A percentile compares a stretch with the other conserved stretches of the same genome.
phyloP scores from a whole-genome alignment of 176 grass and related monocot genomes.

The Cenchrus purpureus region DNA sequence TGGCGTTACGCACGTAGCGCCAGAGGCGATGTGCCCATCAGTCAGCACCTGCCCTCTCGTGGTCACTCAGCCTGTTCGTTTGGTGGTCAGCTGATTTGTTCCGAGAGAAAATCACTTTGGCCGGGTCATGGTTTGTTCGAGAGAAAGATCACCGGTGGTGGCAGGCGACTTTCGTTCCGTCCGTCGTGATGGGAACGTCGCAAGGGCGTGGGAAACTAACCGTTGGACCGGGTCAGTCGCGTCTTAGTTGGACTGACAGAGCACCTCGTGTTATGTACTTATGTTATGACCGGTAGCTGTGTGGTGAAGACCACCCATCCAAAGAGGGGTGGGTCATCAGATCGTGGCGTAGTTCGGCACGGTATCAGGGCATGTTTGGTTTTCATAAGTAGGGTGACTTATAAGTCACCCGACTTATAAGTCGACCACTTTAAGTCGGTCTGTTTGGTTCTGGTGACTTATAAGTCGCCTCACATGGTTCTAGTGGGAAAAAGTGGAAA shows the following conservation, averaged over 20 bases:
- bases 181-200: background rate
- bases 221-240: background rate
- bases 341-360: background rate
- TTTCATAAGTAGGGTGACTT: no score
- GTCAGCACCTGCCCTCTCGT: background rate
- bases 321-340: background rate
- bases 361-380: background rate
- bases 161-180: background rate
- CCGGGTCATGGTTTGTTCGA: no score
- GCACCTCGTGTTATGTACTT: background rate
- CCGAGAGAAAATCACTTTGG: no score
- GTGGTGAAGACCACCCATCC: background rate
- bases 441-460: no score
- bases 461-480: no score
- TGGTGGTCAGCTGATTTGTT: no score
- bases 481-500: no score
- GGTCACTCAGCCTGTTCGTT: no score
- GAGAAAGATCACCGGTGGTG: no score
- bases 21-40: background rate
- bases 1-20: background rate
- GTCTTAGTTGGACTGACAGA: background rate
- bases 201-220: background rate
- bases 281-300: background rate
- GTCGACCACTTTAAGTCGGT: no score
- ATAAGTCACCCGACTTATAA: no score